Evolutionary conservation across 2,329 filamentous ascomycete species (phyloP).

Genomic region (Clarireedia homoeocarpa): DNA sequence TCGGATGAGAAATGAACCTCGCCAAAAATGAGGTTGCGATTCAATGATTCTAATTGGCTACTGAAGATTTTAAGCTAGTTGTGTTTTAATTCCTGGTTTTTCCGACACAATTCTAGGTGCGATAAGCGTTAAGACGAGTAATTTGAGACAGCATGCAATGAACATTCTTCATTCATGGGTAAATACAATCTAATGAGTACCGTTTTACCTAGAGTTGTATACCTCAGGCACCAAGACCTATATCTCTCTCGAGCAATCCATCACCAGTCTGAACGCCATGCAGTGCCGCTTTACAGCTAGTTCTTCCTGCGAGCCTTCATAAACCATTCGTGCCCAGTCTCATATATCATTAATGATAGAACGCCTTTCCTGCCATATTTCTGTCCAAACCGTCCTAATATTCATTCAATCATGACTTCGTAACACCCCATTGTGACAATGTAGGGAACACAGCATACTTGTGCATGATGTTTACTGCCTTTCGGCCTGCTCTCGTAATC

Average conservation of each 20-base stretch:
- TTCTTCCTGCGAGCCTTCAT: not conserved
- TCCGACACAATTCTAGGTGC: conserved; percentile 1
- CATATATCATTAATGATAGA: conserved; percentile 6
- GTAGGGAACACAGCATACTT: conserved; percentile 1
- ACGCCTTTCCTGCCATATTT: conserved; percentile 7
- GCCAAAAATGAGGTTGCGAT: conserved; percentile 11
- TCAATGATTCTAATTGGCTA: conserved; percentile 25
- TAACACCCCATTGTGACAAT: conserved; percentile 6
- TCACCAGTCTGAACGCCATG: conserved; percentile 7
- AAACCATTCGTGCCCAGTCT: not conserved
- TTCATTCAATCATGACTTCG: conserved; percentile 11
- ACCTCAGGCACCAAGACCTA: not conserved
- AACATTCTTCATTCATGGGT: not conserved
- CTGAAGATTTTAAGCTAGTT: not conserved
- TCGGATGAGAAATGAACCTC: conserved; percentile 11
- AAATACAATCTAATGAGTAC: not conserved
- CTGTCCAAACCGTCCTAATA: not conserved
- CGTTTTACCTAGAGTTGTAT: not conserved
- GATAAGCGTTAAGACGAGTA: not conserved
- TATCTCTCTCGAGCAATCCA: conserved; percentile 1
- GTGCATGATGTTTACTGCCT: conserved; percentile 18
- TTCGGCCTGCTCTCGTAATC: conserved; percentile 67
- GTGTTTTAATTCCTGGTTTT: conserved; percentile 8
- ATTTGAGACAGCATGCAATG: not conserved
- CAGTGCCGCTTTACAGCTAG: conserved; percentile 5